A percentile compares a stretch with the other conserved stretches of the same genome.
Evolutionary conservation across 1,139 yeast species (phyloP).

Genomic region (Lizanozyma gosingica): DNA sequence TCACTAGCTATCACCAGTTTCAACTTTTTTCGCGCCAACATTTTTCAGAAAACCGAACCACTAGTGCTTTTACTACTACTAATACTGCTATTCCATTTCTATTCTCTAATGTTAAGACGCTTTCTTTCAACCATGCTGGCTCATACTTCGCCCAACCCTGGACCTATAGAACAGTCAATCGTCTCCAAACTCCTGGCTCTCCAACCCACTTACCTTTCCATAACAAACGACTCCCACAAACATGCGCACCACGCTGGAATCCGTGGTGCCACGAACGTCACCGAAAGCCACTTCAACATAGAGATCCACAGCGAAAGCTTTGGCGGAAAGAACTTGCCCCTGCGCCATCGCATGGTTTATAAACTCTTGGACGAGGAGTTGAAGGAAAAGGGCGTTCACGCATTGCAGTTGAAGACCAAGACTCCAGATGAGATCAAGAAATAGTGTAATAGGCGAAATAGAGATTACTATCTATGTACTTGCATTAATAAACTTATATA

Average conservation of each 20-base stretch:
- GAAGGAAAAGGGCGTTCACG: conserved; percentile 69
- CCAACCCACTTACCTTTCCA: conserved; percentile 43
- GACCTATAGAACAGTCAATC: conserved; percentile 48
- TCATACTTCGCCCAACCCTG: conserved; percentile 14
- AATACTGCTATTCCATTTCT: neutral
- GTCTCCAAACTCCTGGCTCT: conserved; percentile 37
- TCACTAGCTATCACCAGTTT: no score
- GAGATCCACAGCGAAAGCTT: conserved; percentile 68
- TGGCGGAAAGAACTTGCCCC: conserved; percentile 57
- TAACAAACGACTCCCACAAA: conserved; percentile 76
- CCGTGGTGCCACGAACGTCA: conserved; percentile 60
- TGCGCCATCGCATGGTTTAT: conserved; percentile 75
- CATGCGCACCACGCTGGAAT: conserved; percentile 87
- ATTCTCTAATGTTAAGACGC: neutral
- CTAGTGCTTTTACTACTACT: no score
- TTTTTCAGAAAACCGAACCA: no score
- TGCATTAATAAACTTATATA: neutral
- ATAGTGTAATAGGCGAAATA: neutral
- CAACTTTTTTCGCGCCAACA: no score
- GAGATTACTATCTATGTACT: neutral
- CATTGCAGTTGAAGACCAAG: conserved; percentile 77
- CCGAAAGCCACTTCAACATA: conserved; percentile 77
- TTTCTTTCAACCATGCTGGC: neutral
- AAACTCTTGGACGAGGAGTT: conserved; percentile 64
- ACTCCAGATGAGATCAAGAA: conserved; percentile 53